phyloP scores from a whole-genome alignment of 306 rosid species.

The Fagus sylvatica region DNA sequence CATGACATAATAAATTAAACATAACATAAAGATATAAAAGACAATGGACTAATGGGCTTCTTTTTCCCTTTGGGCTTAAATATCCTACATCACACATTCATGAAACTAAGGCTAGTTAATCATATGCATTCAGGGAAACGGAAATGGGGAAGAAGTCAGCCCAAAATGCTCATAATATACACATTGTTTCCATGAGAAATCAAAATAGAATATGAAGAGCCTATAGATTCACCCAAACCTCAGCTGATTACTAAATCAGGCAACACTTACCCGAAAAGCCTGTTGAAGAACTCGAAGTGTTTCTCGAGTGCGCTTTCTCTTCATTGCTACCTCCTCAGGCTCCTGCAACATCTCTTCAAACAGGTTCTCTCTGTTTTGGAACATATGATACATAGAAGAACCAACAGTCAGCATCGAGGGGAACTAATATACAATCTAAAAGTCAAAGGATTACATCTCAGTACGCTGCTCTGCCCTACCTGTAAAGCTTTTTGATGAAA shows the following conservation, averaged over 20 bases:
- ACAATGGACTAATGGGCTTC: too few relatives aligned
- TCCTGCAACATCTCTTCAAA: constrained; percentile 98
- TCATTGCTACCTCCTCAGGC: constrained; percentile 80
- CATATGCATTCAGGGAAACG: not conserved
- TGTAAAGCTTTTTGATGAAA: constrained; percentile 89
- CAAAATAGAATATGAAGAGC: constrained; percentile 3
- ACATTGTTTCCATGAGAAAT: not conserved
- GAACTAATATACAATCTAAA: not conserved
- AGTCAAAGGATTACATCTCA: not conserved
- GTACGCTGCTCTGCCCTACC: constrained; percentile 42
- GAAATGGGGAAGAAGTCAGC: not conserved
- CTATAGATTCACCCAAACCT: constrained; percentile 1
- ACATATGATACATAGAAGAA: constrained; percentile 24
- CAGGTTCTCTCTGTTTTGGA: constrained; percentile 71
- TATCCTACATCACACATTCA: not conserved
- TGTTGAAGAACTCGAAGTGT: constrained; percentile 84
- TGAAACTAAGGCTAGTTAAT: not conserved
- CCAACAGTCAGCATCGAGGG: constrained; percentile 24
- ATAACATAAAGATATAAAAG: too few relatives aligned
- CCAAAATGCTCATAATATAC: not conserved
- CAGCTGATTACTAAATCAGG: constrained; percentile 3
- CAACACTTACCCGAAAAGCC: constrained; percentile 74
- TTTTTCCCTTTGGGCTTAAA: too few relatives aligned
- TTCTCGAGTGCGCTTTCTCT: constrained; percentile 87
- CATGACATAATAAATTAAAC: too few relatives aligned